Evolutionary conservation across 306 rosid species (phyloP), one percentile per base, ranked within the genome.

Genomic region (Lathyrus sativus): DNA sequence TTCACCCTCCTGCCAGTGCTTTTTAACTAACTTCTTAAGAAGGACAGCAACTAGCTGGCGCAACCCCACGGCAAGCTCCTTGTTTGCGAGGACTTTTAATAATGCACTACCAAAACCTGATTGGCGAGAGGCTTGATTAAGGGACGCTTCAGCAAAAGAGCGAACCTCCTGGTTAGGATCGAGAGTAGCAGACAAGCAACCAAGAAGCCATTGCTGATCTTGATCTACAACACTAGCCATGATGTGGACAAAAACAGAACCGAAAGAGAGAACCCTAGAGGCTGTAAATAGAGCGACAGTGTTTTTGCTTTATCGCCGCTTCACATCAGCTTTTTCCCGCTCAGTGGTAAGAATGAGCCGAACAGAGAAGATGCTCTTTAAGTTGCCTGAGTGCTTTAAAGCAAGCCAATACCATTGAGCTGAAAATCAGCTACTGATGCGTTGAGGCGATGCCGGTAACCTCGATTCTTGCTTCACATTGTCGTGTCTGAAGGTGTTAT

Each of bases 31-130:
- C 78, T 90, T 96, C 84, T 90, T 93, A 22, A 93, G 86, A 81
- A 93, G 97, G 74, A 93, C 97, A 26, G 98, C 97, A 79, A 97
- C 98, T 93, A 93, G 79, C 86, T 93, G 98, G 48, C 98, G 96
- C 85, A 90, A 64, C 24, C 97, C 97, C 29, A 86, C 42, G 0
- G 80, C 76, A 46, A 85, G 81, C 81, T 93, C 97, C 91, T 77
- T 84, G 78, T 90, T 88, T 67, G 95, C 86, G 41, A 88, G 79
- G 61, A 90, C 90, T 85, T 90, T 88, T 42, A 90, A 84, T 57
- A 93, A 73, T 19, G 97, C 98, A 84, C 87, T 81, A 54, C 98
- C 97, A 74, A 93, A 61, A 93, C 97, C 99, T 87, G 96, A 87
- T 69, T 85, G 99, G 18, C 73, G 90, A 74, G 97, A 85, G 31